Base-by-base conservation (phyloP, 2,329 filamentous ascomycete species). In the Taxawa tesnikishii region DNA sequence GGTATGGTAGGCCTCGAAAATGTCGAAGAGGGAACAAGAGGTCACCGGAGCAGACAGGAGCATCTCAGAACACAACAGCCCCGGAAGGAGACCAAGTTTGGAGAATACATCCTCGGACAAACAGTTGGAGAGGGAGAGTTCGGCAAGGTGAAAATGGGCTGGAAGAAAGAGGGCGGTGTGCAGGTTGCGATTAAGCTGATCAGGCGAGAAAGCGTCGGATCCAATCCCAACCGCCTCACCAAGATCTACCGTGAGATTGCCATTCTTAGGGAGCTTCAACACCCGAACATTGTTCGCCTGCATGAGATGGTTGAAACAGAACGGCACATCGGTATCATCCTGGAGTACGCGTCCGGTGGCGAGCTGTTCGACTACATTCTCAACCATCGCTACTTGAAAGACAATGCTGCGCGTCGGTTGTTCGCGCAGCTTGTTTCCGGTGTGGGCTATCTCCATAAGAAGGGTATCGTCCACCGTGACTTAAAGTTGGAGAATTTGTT, bases 231-330 rank as follows among this genome's bases (percentile, higher is more conserved):
- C 37, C 77, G 90, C 31, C 67, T 98, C 39, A 83, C 85, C 51
- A 98, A 98, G 63, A 98, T 98, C 47, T 87, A 94, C 61, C 84
- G 90, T 40, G 90, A 98, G 58, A 94, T 98, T 39, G 74, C 83
- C 26, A 98, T 98, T 47, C 66, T 98, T 30, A 73, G 75, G 38
- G 83, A 79, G 45, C 76, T 92, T 27, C 82, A 87, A 25, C 90
- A 98, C 56, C 87, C 88, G 13, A 98, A 98, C 55, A 98, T 98
- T 53, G 90, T 98, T 32, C 79, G 83, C 39, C 66, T 98, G 31
- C 88, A 96, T 58, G 92, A 98, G 60, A 96, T 98, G 83, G 87
- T 94, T 17, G 88, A 96, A 59, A 96, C 90, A 0, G 87, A 96
- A 50, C 75, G 84, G 43, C 85, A 96, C 48, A 98, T 96, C 56